Percentiles rank a stretch among this genome's conserved stretches.
These are phyloP conservation scores for Datisca glomerata DNA, from an alignment of 306 rosid species.

Conservation along the genomic window DNA sequence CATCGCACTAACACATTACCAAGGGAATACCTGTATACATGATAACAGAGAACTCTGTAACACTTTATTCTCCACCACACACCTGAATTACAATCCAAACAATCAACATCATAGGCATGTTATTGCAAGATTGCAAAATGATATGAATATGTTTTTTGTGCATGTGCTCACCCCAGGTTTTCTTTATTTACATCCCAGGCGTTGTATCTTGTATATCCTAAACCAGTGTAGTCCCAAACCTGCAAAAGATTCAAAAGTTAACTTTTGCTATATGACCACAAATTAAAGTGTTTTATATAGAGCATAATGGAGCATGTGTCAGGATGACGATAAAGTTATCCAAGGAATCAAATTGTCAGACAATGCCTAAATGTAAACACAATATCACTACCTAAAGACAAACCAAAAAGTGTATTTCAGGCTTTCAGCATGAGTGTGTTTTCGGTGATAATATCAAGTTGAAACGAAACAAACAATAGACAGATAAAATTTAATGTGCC, in stretches of 20 bases:
- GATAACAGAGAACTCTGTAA: slow-evolving; percentile 69
- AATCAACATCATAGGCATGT: slow-evolving; percentile 12
- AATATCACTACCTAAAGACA: too few relatives aligned
- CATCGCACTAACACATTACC: background rate
- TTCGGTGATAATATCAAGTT: background rate
- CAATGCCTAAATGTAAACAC: too few relatives aligned
- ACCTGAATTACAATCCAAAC: slow-evolving; percentile 31
- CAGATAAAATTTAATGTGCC: slow-evolving; percentile 1
- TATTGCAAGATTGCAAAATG: background rate
- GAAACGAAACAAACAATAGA: background rate
- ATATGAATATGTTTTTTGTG: slow-evolving; percentile 9
- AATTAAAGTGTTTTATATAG: background rate
- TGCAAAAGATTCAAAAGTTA: too few relatives aligned
- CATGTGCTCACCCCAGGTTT: slow-evolving; percentile 56
- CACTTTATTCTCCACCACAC: slow-evolving; percentile 90
- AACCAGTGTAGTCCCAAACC: slow-evolving; percentile 94
- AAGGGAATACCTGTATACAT: slow-evolving; percentile 53
- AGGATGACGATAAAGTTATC: too few relatives aligned
- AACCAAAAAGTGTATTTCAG: background rate
- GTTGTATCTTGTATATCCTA: slow-evolving; percentile 73
- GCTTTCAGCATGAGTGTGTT: too few relatives aligned
- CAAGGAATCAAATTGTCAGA: too few relatives aligned
- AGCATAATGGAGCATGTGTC: background rate
- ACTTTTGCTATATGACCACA: too few relatives aligned
- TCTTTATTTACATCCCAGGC: slow-evolving; percentile 81